Evolutionary conservation across 257 asterid species (phyloP).

Genomic region (Paraleonurus japonicus): DNA sequence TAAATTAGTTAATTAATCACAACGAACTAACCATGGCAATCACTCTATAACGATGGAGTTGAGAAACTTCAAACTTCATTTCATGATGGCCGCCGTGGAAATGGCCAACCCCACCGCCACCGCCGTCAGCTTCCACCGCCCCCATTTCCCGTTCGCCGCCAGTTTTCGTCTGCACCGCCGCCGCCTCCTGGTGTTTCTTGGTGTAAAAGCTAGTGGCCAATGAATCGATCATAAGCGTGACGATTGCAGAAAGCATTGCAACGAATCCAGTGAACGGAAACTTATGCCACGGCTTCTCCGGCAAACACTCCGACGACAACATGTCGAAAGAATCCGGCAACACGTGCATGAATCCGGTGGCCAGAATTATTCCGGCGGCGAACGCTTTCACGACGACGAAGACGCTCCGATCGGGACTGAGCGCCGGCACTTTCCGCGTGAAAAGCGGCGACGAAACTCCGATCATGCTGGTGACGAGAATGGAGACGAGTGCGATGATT

Average conservation of each 20-base stretch:
- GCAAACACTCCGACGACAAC: slow-evolving; percentile 47
- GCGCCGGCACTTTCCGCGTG: slow-evolving; percentile 43
- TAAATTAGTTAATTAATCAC: too few relatives aligned
- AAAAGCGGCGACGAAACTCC: slow-evolving; percentile 53
- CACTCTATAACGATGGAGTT: slow-evolving; percentile 54
- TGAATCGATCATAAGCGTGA: slow-evolving; percentile 54
- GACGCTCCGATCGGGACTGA: slow-evolving; percentile 39
- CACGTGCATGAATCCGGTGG: slow-evolving; percentile 68
- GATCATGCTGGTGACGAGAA: slow-evolving; percentile 50
- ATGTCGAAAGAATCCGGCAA: slow-evolving; percentile 62
- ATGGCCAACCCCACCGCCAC: neutral
- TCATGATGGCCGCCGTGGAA: slow-evolving; percentile 43
- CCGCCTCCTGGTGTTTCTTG: slow-evolving; percentile 25
- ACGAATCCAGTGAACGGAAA: slow-evolving; percentile 61
- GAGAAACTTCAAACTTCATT: slow-evolving; percentile 30
- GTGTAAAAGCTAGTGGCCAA: slow-evolving; percentile 56
- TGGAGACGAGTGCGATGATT: slow-evolving; percentile 57
- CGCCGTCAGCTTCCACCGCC: too few relatives aligned
- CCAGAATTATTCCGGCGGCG: slow-evolving; percentile 58
- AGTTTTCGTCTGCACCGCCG: too few relatives aligned
- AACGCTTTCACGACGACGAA: slow-evolving; percentile 53
- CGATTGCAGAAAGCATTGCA: slow-evolving; percentile 57
- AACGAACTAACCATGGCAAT: slow-evolving; percentile 50
- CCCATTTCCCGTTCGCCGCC: too few relatives aligned
- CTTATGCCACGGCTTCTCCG: slow-evolving; percentile 54